Conservation (phyloP, 2,329 filamentous ascomycete genomes). For the Cordyceps cateniannulata region DNA sequence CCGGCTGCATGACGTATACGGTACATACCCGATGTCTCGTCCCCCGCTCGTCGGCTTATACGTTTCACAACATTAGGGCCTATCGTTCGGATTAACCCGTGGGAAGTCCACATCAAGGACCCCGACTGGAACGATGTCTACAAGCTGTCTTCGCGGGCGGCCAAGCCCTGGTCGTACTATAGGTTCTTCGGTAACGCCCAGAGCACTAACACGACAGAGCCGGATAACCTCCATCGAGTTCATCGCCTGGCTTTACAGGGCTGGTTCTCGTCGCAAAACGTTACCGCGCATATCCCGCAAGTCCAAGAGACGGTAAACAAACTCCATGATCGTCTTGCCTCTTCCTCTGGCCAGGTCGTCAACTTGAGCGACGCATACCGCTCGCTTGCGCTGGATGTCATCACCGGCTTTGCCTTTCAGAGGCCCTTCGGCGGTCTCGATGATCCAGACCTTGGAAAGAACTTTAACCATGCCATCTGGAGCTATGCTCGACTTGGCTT, state of each 20-base stretch:
- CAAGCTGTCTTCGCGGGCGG: background rate
- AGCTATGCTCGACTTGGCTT: background rate
- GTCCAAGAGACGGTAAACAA: background rate
- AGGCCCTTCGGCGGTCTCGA: background rate
- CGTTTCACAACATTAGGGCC: background rate
- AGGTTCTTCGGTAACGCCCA: background rate
- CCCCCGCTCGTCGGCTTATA: background rate
- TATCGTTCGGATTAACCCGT: constrained; percentile 1
- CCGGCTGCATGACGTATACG: background rate
- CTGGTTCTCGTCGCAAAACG: background rate
- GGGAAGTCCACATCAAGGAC: constrained; percentile 4
- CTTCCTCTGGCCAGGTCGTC: background rate
- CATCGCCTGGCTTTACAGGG: background rate
- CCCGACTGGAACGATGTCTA: background rate
- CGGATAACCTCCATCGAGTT: background rate
- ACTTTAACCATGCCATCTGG: background rate
- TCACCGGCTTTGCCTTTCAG: background rate
- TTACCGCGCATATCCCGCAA: background rate
- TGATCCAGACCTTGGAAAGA: background rate
- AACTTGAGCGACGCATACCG: constrained; percentile 2
- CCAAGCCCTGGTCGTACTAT: background rate
- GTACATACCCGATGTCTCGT: background rate
- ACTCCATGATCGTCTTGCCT: background rate
- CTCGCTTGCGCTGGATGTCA: background rate
- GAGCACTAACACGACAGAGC: background rate